Percentiles rank a stretch among this genome's conserved stretches.
These are phyloP conservation scores for Phtheirospermum japonicum DNA, from an alignment of 257 asterid genomes.

Conservation along the genomic window DNA sequence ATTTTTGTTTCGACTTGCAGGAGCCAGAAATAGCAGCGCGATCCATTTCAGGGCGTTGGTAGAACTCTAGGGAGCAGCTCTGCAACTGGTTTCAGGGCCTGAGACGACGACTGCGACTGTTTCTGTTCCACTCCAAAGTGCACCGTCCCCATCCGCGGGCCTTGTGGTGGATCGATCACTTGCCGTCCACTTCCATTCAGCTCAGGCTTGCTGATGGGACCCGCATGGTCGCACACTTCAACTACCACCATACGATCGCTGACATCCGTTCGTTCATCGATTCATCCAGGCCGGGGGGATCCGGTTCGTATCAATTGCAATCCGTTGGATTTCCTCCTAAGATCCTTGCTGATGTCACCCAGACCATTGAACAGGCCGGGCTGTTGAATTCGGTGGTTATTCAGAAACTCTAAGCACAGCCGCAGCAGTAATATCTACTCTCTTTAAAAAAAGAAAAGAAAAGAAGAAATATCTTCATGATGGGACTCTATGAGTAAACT, in stretches of 20 bases:
- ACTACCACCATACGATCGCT: conserved; percentile 66
- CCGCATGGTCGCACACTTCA: conserved; percentile 92
- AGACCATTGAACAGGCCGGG: conserved; percentile 88
- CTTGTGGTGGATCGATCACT: conserved; percentile 67
- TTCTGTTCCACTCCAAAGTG: conserved; percentile 37
- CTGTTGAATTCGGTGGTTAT: conserved; percentile 83
- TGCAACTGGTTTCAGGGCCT: conserved; percentile 48
- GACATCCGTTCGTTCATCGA: conserved; percentile 72
- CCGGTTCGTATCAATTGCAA: conserved; percentile 64
- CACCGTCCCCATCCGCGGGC: conserved; percentile 54
- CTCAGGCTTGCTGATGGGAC: conserved; percentile 94
- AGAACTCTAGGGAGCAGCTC: conserved; percentile 85
- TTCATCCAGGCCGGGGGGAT: conserved; percentile 73
- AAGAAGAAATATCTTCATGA: too few relatives aligned
- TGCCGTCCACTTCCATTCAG: conserved; percentile 86
- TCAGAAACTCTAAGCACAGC: conserved; percentile 52
- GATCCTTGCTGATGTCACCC: conserved; percentile 61
- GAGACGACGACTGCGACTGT: conserved; percentile 34
- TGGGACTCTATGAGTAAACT: background rate
- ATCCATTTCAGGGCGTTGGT: conserved; percentile 79
- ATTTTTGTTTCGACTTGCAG: conserved; percentile 34
- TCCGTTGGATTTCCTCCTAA: conserved; percentile 91
- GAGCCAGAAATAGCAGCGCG: conserved; percentile 55
- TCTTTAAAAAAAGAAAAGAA: too few relatives aligned
- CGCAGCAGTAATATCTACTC: background rate